These are phyloP conservation scores for Pseudonitzschia multiseries DNA, from an alignment of 108 stramenopile species.

Conservation along the genomic window DNA sequence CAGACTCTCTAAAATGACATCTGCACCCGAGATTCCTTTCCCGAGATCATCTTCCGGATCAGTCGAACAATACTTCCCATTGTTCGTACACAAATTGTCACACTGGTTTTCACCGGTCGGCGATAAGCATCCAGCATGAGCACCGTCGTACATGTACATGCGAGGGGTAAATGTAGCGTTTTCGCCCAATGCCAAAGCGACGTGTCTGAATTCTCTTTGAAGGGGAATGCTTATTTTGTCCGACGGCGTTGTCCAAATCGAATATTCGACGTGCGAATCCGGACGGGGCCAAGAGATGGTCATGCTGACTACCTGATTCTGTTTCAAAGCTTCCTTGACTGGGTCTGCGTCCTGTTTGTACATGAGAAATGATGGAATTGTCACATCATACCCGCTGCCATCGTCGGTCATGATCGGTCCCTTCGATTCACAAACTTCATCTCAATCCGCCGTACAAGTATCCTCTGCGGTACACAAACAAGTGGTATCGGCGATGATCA, in stretches of 20 bases:
- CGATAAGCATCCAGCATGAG: slow-evolving; percentile 38
- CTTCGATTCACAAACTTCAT: slow-evolving; percentile 37
- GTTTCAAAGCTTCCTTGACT: slow-evolving; percentile 62
- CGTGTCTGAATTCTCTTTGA: slow-evolving; percentile 73
- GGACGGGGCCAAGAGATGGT: slow-evolving; percentile 87
- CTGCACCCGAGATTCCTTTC: slow-evolving; percentile 52
- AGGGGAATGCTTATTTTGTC: slow-evolving; percentile 66
- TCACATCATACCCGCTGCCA: slow-evolving; percentile 89
- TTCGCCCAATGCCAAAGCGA: slow-evolving; percentile 70
- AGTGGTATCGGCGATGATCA: slow-evolving; percentile 89
- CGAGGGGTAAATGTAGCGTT: slow-evolving; percentile 88
- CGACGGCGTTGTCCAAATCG: slow-evolving; percentile 87
- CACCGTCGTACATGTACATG: slow-evolving; percentile 88
- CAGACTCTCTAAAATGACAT: slow-evolving; percentile 63
- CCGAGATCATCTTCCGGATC: slow-evolving; percentile 66
- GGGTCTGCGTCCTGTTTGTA: slow-evolving; percentile 85
- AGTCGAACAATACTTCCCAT: slow-evolving; percentile 73
- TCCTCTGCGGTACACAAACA: slow-evolving; percentile 74
- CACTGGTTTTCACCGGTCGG: slow-evolving; percentile 45
- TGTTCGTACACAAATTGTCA: slow-evolving; percentile 67
- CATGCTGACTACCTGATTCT: slow-evolving; percentile 65
- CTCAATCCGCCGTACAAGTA: slow-evolving; percentile 23
- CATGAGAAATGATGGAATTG: slow-evolving; percentile 87
- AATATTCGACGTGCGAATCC: slow-evolving; percentile 92
- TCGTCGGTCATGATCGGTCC: slow-evolving; percentile 99